A percentile compares a stretch with the other conserved stretches of the same genome.
Conservation (phyloP, 2,329 filamentous ascomycete genomes). For the Blastomyces gilchristii region DNA sequence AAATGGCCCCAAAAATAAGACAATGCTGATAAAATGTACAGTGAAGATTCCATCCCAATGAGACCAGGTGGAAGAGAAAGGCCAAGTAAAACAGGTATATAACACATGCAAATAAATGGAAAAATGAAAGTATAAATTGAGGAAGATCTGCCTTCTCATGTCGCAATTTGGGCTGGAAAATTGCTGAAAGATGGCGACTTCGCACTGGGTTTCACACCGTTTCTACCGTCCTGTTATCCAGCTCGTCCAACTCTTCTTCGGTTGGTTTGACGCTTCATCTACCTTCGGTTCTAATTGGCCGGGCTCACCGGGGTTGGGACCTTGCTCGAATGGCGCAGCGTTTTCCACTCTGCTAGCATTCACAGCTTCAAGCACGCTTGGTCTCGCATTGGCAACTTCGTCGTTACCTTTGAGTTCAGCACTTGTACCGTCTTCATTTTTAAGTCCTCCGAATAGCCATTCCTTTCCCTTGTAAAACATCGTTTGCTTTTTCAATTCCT, state of each 20-base stretch:
- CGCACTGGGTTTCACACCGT: background rate
- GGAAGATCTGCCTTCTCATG: background rate
- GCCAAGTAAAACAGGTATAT: background rate
- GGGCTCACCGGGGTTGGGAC: background rate
- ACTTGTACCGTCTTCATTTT: slow-evolving; percentile 23
- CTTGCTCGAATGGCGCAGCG: slow-evolving; percentile 11
- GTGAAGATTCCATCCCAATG: background rate
- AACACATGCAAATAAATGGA: background rate
- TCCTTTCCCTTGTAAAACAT: slow-evolving; percentile 31
- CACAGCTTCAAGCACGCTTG: slow-evolving; percentile 27
- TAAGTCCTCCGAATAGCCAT: slow-evolving; percentile 32
- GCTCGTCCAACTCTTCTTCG: slow-evolving; percentile 32
- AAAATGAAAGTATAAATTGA: background rate
- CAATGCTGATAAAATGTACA: slow-evolving; percentile 7
- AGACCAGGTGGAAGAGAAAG: background rate
- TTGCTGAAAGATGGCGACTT: background rate
- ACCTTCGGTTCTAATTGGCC: background rate
- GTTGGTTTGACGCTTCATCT: slow-evolving; percentile 14
- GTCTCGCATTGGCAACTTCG: slow-evolving; percentile 16
- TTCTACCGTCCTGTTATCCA: slow-evolving; percentile 32
- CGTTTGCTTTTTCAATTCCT: slow-evolving; percentile 31
- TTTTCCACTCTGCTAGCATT: slow-evolving; percentile 27
- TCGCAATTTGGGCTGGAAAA: background rate
- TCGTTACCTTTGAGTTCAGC: slow-evolving; percentile 9
- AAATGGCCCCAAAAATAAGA: background rate